phyloP scores from a whole-genome alignment of 371 early-diverging fungal genomes.

The Lichtheimia corymbifera region DNA sequence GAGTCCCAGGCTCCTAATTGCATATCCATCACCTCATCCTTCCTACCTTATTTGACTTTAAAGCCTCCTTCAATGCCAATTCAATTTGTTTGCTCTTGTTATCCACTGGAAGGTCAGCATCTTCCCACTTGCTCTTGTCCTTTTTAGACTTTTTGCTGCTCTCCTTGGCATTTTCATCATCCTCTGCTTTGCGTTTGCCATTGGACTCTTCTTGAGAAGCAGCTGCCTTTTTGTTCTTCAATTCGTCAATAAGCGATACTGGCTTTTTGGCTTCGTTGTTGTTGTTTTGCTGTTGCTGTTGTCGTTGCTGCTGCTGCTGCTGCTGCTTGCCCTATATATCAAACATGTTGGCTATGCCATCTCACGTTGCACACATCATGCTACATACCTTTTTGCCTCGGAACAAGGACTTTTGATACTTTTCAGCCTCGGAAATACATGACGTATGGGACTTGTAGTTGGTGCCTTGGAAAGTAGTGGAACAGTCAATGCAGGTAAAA shows the following conservation, averaged over 20 bases:
- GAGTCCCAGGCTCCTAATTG: neutral
- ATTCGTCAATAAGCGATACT: conserved; percentile 62
- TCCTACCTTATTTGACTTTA: conserved; percentile 23
- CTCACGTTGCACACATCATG: conserved; percentile 18
- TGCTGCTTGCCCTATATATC: conserved; percentile 24
- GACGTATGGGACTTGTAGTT: conserved; percentile 80
- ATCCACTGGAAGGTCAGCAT: conserved; percentile 28
- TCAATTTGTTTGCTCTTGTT: conserved; percentile 20
- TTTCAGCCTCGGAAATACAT: conserved; percentile 92
- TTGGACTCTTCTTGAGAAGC: conserved; percentile 3
- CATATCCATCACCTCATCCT: neutral
- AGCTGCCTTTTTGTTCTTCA: conserved; percentile 43
- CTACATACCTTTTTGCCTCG: conserved; percentile 52
- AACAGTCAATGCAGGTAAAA: conserved; percentile 92
- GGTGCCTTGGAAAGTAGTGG: conserved; percentile 78
- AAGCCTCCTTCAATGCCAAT: conserved; percentile 31
- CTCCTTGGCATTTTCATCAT: conserved; percentile 12
- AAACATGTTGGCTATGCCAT: conserved; percentile 14
- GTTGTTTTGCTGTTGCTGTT: conserved; percentile 5
- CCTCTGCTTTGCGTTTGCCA: conserved; percentile 30
- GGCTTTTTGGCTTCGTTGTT: conserved; percentile 19
- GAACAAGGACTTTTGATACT: conserved; percentile 76
- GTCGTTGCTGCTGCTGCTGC: conserved; percentile 10
- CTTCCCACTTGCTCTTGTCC: conserved; percentile 24
- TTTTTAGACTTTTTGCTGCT: conserved; percentile 18